phyloP scores from a whole-genome alignment of 805 yeast species.

The Metschnikowia henanensis region DNA sequence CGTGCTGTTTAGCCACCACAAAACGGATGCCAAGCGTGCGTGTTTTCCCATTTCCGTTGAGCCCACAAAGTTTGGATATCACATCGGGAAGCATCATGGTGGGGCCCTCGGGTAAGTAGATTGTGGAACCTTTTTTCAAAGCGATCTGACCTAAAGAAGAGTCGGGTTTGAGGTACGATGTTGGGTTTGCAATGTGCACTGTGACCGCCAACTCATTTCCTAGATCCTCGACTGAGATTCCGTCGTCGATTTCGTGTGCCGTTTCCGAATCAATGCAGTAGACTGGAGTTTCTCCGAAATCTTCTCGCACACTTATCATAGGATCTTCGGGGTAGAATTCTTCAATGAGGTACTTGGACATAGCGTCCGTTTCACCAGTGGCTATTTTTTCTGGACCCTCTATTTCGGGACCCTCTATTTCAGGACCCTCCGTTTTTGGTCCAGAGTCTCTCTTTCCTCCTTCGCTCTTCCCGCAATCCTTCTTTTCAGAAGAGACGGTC shows the following conservation, averaged over 20 bases:
- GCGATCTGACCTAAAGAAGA: conserved; percentile 55
- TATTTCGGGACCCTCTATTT: too few relatives aligned
- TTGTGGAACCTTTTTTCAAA: conserved; percentile 58
- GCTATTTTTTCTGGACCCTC: too few relatives aligned
- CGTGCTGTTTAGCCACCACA: conserved; percentile 17
- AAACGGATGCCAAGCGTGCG: conserved; percentile 45
- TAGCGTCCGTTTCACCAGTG: background rate
- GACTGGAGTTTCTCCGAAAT: conserved; percentile 49
- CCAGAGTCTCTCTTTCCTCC: too few relatives aligned
- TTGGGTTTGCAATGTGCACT: conserved; percentile 87
- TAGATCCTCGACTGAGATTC: conserved; percentile 58
- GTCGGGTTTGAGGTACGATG: conserved; percentile 53
- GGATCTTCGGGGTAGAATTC: conserved; percentile 33
- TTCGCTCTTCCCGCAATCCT: too few relatives aligned
- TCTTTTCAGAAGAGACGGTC: background rate
- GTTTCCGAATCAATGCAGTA: conserved; percentile 80
- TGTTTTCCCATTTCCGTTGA: conserved; percentile 44
- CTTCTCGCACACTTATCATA: conserved; percentile 30
- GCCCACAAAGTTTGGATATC: conserved; percentile 50
- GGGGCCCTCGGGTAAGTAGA: conserved; percentile 68
- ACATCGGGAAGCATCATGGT: conserved; percentile 69
- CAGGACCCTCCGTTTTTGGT: too few relatives aligned
- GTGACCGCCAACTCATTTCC: conserved; percentile 44
- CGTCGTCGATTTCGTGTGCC: conserved; percentile 95
- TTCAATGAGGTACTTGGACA: background rate